Evolutionary conservation across 2,329 filamentous ascomycete genomes (phyloP), one percentile per base, ranked within the genome.

Genomic region (Annulohypoxylon truncatum): DNA sequence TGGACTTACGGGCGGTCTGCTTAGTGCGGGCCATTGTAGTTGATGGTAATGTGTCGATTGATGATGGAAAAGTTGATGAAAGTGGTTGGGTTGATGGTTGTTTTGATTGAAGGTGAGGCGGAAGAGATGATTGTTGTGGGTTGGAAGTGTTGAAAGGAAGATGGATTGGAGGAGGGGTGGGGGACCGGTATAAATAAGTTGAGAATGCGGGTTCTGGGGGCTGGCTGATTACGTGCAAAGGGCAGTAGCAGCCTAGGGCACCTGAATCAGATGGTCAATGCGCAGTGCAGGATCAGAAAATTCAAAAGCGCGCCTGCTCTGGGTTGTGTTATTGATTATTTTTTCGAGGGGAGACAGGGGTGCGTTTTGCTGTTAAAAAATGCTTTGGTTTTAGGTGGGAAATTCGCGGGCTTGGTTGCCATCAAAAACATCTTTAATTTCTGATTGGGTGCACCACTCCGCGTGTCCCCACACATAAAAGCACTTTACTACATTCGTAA

Each of bases 1-100:
- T 92, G 82, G 89, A 91, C 87, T 97, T 90, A 80, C 89, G 87
- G 77, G 88, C 88, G 77, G 86, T 89, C 80, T 89, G 87, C 86
- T 89, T 89, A 71, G 87, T 89, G 77, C 87, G 87, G 75, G 87
- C 87, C 87, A 89, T 89, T 83, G 77, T 80, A 76, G 77, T 66
- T 76, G 78, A 75, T 79, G 74, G 66, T 68, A 68, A 67, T 65
- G 72, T 65, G 29, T 68, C 68, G 61, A 68, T 74, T 70, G 62
- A 64, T 73, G 72, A 74, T 75, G 70, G 58, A 70, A 68, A 66
- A 60, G 65, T 69, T 71, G 74, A 73, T 75, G 69, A 58, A 57
- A 44, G 67, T 70, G 65, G 64, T 71, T 70, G 42, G 68, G 68
- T 69, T 71, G 75, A 67, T 73, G 74, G 40, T 69, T 72, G 70